Conservation (phyloP, 2,329 filamentous ascomycete genomes). For the Pseudogymnoascus sp. region DNA sequence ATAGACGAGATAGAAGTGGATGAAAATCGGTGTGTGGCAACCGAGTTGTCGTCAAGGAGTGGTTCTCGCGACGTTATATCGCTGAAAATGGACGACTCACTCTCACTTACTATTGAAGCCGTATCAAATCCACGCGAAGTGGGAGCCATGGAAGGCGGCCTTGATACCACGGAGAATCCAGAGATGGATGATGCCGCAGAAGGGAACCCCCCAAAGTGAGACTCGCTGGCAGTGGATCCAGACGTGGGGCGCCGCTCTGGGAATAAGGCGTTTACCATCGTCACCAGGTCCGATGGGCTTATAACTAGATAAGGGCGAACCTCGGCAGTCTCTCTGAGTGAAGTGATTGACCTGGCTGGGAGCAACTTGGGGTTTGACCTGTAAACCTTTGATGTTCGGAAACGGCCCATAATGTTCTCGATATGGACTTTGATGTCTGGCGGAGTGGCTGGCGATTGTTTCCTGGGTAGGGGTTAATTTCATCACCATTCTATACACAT, state of each 20-base stretch:
- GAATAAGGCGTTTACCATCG: constrained; percentile 75
- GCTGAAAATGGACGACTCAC: constrained; percentile 64
- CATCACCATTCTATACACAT: constrained; percentile 7
- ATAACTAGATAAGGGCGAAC: constrained; percentile 75
- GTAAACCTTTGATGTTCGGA: constrained; percentile 38
- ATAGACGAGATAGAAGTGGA: constrained; percentile 37
- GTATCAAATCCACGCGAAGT: constrained; percentile 53
- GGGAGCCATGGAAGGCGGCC: constrained; percentile 45
- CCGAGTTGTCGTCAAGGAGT: constrained; percentile 47
- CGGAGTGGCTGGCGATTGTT: constrained; percentile 56
- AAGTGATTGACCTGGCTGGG: constrained; percentile 65
- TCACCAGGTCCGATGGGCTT: constrained; percentile 70
- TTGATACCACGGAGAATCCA: constrained; percentile 48
- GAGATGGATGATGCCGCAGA: constrained; percentile 65
- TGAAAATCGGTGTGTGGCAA: constrained; percentile 48
- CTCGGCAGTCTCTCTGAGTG: constrained; percentile 66
- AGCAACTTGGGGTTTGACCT: constrained; percentile 51
- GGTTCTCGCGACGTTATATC: constrained; percentile 60
- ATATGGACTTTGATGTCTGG: constrained; percentile 60
- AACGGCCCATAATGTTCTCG: constrained; percentile 62
- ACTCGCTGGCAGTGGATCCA: constrained; percentile 37
- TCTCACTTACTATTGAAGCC: constrained; percentile 64
- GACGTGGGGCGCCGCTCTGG: constrained; percentile 65
- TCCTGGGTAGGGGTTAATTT: constrained; percentile 29
- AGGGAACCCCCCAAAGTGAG: constrained; percentile 52